Evolutionary conservation across 2,329 filamentous ascomycete species (phyloP), one percentile per base, ranked within the genome.

Genomic region (Sclerotinia borealis): DNA sequence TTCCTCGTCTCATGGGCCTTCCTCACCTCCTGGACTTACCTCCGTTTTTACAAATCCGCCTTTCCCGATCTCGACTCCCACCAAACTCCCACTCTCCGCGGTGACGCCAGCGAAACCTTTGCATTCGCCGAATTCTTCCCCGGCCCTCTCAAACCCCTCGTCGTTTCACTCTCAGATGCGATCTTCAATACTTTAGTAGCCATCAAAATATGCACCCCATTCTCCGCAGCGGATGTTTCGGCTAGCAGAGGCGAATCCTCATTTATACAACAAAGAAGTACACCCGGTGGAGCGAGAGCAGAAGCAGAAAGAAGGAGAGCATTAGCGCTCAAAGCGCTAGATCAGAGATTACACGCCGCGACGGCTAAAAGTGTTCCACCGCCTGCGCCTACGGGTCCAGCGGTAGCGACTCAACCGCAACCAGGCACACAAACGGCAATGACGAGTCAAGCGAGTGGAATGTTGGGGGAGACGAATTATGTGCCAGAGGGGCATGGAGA

Each of bases 101-200:
- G 95, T 67, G 95, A 99, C 75, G 91, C 95, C 41, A 96, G 91
- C 76, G 95, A 99, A 77, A 96, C 93, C 0, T 99, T 99, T 74
- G 90, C 93, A 9, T 96, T 99, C 75, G 89, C 92, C 68, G 92
- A 95, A 72, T 96, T 99, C 80, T 98, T 98, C 79, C 95, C 95
- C 0, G 90, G 89, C 55, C 85, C 88, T 3, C 79, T 90, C 48
- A 93, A 97, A 74, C 90, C 92, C 0, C 80, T 91, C 17, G 83
- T 98, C 48, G 85, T 88, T 19, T 82, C 86, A 11, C 74, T 96
- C n/a, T 84, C 90, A 13, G 87, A 91, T 69, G 81, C 86, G 65
- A 76, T 97, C 31, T 97, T 93, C 77, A 81, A 83, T 64, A 75
- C 89, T 4, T 80, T 97, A 1, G 88, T 97, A 1, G 81, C 89